phyloP scores from a whole-genome alignment of 805 yeast genomes.

The Kuraishia cidri region DNA sequence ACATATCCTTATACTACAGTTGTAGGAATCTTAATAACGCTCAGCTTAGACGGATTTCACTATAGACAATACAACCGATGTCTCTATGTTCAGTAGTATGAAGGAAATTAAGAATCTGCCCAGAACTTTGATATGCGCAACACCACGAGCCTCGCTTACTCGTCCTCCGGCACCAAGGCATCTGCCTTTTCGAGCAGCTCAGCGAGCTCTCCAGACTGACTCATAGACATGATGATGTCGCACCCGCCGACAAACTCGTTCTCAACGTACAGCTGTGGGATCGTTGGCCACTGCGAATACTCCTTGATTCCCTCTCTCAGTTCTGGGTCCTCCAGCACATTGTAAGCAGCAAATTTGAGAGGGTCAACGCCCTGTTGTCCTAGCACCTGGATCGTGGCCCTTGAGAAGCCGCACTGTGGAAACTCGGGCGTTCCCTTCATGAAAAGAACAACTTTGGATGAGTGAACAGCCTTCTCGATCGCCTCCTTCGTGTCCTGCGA shows the following conservation, averaged over 20 bases:
- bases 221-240: constrained; percentile 89
- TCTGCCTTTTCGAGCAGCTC: constrained; percentile 73
- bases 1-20: too few relatives aligned
- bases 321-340: constrained; percentile 91
- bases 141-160: too few relatives aligned
- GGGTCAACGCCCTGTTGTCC: constrained; percentile 99
- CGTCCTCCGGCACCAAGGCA: constrained; percentile 76
- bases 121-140: too few relatives aligned
- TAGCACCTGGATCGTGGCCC: constrained; percentile 86
- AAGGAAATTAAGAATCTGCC: too few relatives aligned
- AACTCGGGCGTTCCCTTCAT: constrained; percentile 99
- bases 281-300: constrained; percentile 95
- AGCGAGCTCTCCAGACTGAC: constrained; percentile 82
- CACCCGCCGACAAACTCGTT: constrained; percentile 97
- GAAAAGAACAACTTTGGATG: constrained; percentile 92
- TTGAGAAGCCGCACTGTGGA: constrained; percentile 96
- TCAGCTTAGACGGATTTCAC: too few relatives aligned
- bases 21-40: too few relatives aligned
- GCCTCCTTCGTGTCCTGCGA: constrained; percentile 78
- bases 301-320: constrained; percentile 94
- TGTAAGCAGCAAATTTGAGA: constrained; percentile 90
- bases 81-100: too few relatives aligned
- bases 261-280: constrained; percentile 89
- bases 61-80: too few relatives aligned
- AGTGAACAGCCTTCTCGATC: constrained; percentile 73